Conservation (phyloP, 768 basidiomycete species). For the Kwoniella newhampshirensis region DNA sequence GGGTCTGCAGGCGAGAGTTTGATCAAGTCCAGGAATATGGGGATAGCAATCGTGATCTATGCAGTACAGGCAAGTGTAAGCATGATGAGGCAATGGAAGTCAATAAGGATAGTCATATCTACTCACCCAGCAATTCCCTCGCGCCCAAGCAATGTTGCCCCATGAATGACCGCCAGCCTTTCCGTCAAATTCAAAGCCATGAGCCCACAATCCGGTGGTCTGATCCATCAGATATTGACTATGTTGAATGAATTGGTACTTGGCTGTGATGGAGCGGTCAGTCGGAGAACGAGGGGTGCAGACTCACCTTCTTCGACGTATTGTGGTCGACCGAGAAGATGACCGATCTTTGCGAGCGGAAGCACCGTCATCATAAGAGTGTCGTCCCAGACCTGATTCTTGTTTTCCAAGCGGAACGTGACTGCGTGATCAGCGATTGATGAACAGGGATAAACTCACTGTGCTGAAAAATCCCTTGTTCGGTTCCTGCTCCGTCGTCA, state of each 20-base stretch:
- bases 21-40: conserved; percentile 29
- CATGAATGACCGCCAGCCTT: conserved; percentile 39
- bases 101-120: too few species aligned
- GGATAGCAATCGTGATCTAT: conserved; percentile 34
- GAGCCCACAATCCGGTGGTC: conserved; percentile 46
- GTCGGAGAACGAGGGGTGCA: conserved; percentile 20
- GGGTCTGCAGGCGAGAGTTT: conserved; percentile 56
- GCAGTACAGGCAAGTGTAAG: not conserved
- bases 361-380: conserved; percentile 62
- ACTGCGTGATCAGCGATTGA: conserved; percentile 20
- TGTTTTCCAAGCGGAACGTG: conserved; percentile 41
- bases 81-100: too few species aligned
- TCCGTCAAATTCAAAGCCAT: conserved; percentile 47
- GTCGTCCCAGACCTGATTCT: conserved; percentile 61
- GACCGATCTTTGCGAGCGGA: conserved; percentile 61
- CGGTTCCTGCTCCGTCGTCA: conserved; percentile 14
- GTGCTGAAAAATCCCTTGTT: conserved; percentile 37
- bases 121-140: conserved; percentile 60
- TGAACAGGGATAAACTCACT: conserved; percentile 33
- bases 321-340: conserved; percentile 57
- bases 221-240: conserved; percentile 48
- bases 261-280: conserved; percentile 52
- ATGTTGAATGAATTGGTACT: conserved; percentile 48
- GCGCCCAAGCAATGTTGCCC: conserved; percentile 59
- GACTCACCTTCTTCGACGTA: conserved; percentile 60